phyloP scores from a whole-genome alignment of 371 early-diverging fungal genomes.

The Mortierella sp. region DNA sequence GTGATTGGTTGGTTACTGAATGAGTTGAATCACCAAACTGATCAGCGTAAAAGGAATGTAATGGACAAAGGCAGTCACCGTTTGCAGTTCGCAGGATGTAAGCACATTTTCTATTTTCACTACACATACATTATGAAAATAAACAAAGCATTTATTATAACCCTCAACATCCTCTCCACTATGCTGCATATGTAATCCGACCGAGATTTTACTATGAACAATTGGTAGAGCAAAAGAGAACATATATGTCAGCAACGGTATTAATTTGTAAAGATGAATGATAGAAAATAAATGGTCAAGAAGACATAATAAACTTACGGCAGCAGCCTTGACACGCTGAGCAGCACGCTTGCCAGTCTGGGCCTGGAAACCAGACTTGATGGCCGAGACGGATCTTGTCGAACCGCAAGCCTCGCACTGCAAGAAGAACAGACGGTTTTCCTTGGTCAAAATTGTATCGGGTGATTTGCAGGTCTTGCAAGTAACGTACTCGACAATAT shows the following conservation, averaged over 20 bases:
- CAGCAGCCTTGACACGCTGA: constrained; percentile 56
- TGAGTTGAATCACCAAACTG: neutral
- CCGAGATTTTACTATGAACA: neutral
- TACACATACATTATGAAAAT: neutral
- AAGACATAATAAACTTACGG: constrained; percentile 28
- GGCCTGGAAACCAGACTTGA: constrained; percentile 99
- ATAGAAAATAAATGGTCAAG: neutral
- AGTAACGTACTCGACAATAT: constrained; percentile 99
- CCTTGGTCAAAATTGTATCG: constrained; percentile 96
- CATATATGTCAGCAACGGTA: neutral
- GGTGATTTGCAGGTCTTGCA: constrained; percentile 99
- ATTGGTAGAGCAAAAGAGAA: neutral
- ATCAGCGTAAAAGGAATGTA: neutral
- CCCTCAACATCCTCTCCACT: neutral
- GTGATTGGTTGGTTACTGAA: neutral
- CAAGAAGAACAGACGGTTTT: constrained; percentile 98
- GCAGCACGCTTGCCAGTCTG: constrained; percentile 53
- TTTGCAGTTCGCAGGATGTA: neutral
- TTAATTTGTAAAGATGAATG: neutral
- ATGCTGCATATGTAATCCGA: neutral
- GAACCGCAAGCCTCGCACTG: constrained; percentile 99
- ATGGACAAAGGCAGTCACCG: constrained; percentile 12
- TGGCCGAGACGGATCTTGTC: constrained; percentile 96
- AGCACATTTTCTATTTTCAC: neutral
- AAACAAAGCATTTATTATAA: constrained; percentile 9